These are phyloP conservation scores for Entomortierella chlamydospora DNA, from an alignment of 192 early-diverging fungal genomes.

Conservation along the genomic window DNA sequence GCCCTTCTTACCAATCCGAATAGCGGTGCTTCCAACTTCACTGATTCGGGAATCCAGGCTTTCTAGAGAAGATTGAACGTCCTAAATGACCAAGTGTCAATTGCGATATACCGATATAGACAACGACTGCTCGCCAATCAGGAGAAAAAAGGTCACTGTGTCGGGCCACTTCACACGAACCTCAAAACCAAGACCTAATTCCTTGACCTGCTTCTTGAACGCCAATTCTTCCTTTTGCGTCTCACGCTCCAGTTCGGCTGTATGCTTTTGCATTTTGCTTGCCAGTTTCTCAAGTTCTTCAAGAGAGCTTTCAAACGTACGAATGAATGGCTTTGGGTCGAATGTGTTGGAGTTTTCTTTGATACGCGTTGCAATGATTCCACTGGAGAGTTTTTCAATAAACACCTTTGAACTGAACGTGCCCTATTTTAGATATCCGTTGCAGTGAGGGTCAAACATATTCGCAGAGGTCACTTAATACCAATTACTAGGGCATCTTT, in stretches of 20 bases:
- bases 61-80: conserved; percentile 90
- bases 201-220: conserved; percentile 81
- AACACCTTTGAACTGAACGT: conserved; percentile 42
- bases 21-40: conserved; percentile 96
- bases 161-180: no score
- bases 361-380: conserved; percentile 45
- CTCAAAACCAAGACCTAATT: conserved; percentile 84
- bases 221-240: conserved; percentile 78
- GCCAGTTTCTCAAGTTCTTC: conserved; percentile 86
- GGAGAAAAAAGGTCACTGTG: neutral
- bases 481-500: neutral
- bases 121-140: no score
- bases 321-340: conserved; percentile 93
- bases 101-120: neutral
- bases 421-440: conserved; percentile 15
- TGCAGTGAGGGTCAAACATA: no score
- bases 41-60: conserved; percentile 87
- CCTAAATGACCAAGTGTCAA: conserved; percentile 55
- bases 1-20: conserved; percentile 79
- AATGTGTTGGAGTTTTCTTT: conserved; percentile 64
- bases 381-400: conserved; percentile 40
- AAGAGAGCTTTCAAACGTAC: conserved; percentile 87
- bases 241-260: conserved; percentile 86
- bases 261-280: conserved; percentile 82
- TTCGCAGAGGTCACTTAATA: neutral